Evolutionary conservation across 345 rosid species (phyloP), one percentile per base, ranked within the genome.

Genomic region (Triadica sebifera): DNA sequence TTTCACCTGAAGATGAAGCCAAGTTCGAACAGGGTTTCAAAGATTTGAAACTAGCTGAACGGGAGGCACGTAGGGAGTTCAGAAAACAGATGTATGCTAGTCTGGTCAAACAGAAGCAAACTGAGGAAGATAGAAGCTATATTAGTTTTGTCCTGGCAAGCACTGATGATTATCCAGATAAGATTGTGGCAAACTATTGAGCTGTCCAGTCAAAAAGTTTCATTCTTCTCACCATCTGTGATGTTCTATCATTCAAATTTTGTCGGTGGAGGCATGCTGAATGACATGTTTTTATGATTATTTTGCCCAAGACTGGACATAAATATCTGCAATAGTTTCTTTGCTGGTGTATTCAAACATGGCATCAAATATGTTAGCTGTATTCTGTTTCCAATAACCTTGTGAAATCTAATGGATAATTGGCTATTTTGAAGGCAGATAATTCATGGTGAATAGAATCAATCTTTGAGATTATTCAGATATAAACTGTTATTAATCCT

Each of bases 1-100:
- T 92, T 73, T 81, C 86, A 24, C 83, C 87, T 0, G 94, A 90
- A 79, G 94, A 87, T 68, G 97, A 93, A 81, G 86, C 89, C 72
- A 87, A 83, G 81, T 85, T 93, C 13, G 97, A 88, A 65, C 88
- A 91, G 80, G 90, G 88, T 5, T 91, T 93, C 76, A 90, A 90
- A 77, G 91, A 91, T 64, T 78, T 90, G 85, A 93, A 86, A 59
- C 72, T 91, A 60, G 87, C 86, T 9, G 86, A 91, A 81, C 83
- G 88, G 75, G 93, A 75, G 6, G 82, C 88, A 68, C 91, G 92
- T 8, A 88, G 79, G 84, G 91, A 89, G 71, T 82, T 84, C 76
- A 86, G 96, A 77, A 84, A 91, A 74, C 83, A 84, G 73, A 75
- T 85, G 74, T 81, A 81, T 46, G 87, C 87, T 4, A 50, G n/a